phyloP scores from a whole-genome alignment of 441 rosid species.

The Arabidopsis lyrata region DNA sequence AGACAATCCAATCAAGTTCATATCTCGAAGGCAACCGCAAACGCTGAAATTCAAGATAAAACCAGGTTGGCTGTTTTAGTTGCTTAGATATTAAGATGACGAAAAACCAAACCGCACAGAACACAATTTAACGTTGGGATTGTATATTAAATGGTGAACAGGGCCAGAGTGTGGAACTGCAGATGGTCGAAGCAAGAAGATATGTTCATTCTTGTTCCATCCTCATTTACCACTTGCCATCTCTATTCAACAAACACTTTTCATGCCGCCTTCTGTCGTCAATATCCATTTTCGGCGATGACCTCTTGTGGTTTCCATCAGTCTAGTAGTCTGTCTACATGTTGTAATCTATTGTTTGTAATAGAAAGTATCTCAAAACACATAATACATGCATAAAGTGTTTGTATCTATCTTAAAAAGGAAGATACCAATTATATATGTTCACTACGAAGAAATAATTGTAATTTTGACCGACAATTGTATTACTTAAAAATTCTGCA shows the following conservation, averaged over 20 bases:
- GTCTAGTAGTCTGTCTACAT: background rate
- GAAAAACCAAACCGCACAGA: constrained; percentile 13
- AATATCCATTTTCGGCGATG: constrained; percentile 91
- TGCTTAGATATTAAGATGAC: constrained; percentile 1
- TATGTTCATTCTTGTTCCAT: constrained; percentile 87
- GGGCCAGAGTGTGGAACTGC: constrained; percentile 90
- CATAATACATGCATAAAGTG: background rate
- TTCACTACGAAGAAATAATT: background rate
- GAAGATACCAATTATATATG: background rate
- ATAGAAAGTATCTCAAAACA: background rate
- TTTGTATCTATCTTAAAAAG: constrained; percentile 8
- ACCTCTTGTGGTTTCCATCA: constrained; percentile 7
- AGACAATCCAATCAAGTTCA: constrained; percentile 92
- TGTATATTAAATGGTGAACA: constrained; percentile 41
- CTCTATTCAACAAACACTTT: constrained; percentile 83
- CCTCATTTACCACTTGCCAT: constrained; percentile 90
- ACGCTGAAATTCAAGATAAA: constrained; percentile 86
- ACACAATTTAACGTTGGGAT: background rate
- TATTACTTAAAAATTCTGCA: background rate
- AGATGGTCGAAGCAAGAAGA: constrained; percentile 79
- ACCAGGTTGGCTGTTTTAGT: constrained; percentile 59
- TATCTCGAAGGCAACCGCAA: constrained; percentile 68
- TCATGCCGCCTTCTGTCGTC: constrained; percentile 77
- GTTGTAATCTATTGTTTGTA: constrained; percentile 37
- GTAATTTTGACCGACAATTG: background rate